Conservation (phyloP, 495 filamentous ascomycete species). For the Stereocaulon alpinum region DNA sequence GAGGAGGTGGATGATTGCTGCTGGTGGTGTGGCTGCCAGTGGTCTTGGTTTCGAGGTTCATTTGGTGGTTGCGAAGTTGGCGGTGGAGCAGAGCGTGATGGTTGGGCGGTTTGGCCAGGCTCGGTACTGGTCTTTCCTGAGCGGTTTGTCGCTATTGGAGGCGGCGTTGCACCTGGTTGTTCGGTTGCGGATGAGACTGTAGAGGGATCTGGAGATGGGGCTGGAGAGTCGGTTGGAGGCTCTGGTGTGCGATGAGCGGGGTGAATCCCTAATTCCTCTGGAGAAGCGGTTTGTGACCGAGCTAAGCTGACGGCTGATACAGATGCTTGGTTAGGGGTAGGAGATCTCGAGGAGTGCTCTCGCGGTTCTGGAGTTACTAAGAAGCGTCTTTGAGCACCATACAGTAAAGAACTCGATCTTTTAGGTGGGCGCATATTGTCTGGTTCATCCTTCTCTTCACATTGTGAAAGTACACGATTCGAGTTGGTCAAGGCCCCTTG, state of each 20-base stretch:
- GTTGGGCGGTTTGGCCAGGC: conserved; percentile 4
- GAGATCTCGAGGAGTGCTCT: conserved; percentile 7
- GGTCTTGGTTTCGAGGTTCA: conserved; percentile 1
- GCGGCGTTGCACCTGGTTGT: conserved; percentile 21
- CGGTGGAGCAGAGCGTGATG: conserved; percentile 10
- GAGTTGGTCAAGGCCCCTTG: conserved; percentile 18
- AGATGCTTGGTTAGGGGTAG: conserved; percentile 17
- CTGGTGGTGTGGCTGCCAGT: conserved; percentile 4
- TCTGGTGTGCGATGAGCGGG: conserved; percentile 18
- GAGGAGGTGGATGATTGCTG: conserved; percentile 2
- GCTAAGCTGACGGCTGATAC: conserved; percentile 12
- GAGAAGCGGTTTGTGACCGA: conserved; percentile 3
- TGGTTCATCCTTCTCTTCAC: neutral
- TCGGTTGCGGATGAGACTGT: conserved; percentile 15
- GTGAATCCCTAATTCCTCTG: conserved; percentile 17
- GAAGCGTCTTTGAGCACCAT: conserved; percentile 8
- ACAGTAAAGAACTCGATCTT: conserved; percentile 22
- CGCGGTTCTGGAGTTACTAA: conserved; percentile 12
- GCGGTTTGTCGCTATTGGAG: conserved; percentile 18
- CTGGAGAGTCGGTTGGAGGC: neutral
- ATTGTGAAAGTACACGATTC: conserved; percentile 15
- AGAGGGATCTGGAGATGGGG: neutral
- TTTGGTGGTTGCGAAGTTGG: conserved; percentile 7
- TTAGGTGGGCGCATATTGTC: conserved; percentile 15
- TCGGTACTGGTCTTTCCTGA: conserved; percentile 5